Percentiles rank a stretch among this genome's conserved stretches.
Evolutionary conservation across 2,329 filamentous ascomycete species (phyloP).

Genomic region (Fusarium sambucinum): DNA sequence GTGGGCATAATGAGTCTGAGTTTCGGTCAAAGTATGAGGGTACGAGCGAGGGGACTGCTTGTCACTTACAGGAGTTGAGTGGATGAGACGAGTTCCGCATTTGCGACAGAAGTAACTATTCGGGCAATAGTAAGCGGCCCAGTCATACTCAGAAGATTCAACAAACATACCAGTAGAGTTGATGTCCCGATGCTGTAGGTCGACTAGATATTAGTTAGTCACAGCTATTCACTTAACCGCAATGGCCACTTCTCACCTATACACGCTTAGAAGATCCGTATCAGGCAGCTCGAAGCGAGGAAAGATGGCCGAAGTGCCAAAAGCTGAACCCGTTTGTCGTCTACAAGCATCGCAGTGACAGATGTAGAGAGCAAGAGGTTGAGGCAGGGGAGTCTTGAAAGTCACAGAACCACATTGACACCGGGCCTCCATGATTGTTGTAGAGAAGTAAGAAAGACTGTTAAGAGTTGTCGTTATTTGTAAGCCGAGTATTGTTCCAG

Average conservation of each 20-base stretch:
- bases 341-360: constrained; percentile 78
- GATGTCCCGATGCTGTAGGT: constrained; percentile 67
- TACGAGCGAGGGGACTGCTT: not conserved
- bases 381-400: constrained; percentile 71
- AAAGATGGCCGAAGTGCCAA: constrained; percentile 77
- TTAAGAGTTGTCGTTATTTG: not conserved
- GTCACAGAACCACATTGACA: constrained; percentile 74
- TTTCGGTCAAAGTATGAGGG: not conserved
- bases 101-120: constrained; percentile 72
- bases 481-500: not conserved
- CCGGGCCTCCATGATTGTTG: constrained; percentile 63
- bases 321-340: constrained; percentile 73
- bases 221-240: not conserved
- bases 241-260: constrained; percentile 54
- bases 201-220: constrained; percentile 57
- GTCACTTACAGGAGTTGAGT: constrained; percentile 66
- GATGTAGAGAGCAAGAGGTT: constrained; percentile 75
- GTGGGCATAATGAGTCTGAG: constrained; percentile 9
- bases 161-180: constrained; percentile 65
- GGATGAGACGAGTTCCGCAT: constrained; percentile 75
- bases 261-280: constrained; percentile 63
- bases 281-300: constrained; percentile 71
- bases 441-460: not conserved
- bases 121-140: constrained; percentile 12
- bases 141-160: not conserved